Evolutionary conservation across 164 flowering plant genomes (phyloP), one percentile per base, ranked within the genome.

Genomic region (Kalanchoe fedtschenkoi): DNA sequence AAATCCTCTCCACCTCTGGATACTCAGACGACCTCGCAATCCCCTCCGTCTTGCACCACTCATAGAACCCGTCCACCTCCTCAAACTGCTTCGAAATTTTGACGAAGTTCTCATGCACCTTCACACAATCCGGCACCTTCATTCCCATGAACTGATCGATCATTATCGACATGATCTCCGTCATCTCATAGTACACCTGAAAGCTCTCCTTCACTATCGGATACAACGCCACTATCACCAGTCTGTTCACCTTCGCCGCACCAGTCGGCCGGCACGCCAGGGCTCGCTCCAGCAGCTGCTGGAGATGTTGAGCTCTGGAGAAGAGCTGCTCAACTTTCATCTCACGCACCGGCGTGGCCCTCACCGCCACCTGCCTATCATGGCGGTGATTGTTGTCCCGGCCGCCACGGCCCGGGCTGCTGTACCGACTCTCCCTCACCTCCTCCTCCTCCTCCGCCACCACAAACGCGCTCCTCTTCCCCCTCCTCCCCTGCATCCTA

Each of bases 181-280:
- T 68, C 6, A 77, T 68, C 59, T 81, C 85, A 46, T 71, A 71
- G 57, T 81, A 79, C 19, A 75, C 56, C 44, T 71, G 73, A 62
- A 81, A 78, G 61, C 83, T 81, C 37, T 81, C 82, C 58, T 71
- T 75, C 63, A 77, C 74, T 0, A 71, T 64, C 5, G 79, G 81
- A 61, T 76, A 73, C 0, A 81, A 69, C 5, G 82, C 85, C 26
- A 75, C 82, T 28, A 73, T 51, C 58, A 81, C 79, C 2, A 81
- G 65, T 65, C 81, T 62, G 65, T 75, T 66, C 62, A 21, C 38
- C 76, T 68, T 76, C 3, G 85, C 80, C n/a, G 21, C 69, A 35
- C 85, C 96, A 73, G 97, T 82, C 6, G 99, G 97, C 4, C 86
- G 74, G 56, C 95, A 88, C 6, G 96, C 97, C 2, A 90, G 64